Base-by-base conservation (phyloP, 495 filamentous ascomycete genomes). In the Gamarada debralockiae region DNA sequence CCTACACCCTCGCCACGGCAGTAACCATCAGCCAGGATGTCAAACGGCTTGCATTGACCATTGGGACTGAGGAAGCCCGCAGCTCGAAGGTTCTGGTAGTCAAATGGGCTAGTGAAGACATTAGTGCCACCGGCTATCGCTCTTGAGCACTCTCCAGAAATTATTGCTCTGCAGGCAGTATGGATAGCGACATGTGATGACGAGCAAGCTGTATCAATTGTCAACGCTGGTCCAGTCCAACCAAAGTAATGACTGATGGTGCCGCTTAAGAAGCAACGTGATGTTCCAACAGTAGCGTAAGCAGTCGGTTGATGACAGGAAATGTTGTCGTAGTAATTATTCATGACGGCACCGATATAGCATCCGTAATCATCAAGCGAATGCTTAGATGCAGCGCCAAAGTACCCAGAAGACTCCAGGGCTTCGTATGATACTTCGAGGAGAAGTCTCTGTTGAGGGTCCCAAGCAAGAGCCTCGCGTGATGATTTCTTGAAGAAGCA, bases 181-280 rank as follows among this genome's bases (percentile, higher is more conserved):
- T 95, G 74, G 27, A 81, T 59, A 18, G 77, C 75, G 43, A 77
- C 72, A 48, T 75, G 58, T 48, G 85, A 90, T 7, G 89, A 92
- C 1, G 90, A 95, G 64, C 90, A 95, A 22, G 90, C 90, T 2
- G 90, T 95, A 62, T 96, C 90, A 21, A 91, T 77, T 23, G 84
- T 91, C 59, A 89, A 84, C 49, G 85, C 71, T 1, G 73, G 53
- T 6, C 81, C 78, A 37, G 76, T 69, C 56, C 79, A 70, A 54
- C 79, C 75, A 53, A 79, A 80, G 55, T 74, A 78, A 46, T 80
- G 71, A 2, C 78, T 73, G 50, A 80, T 75, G 13, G 88, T 81
- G 57, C 83, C 81, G 25, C 78, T 75, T 33, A 81, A 75, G 53
- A 84, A 77, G 1, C 71, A 67, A 41, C 74, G 73, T 50, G 71